phyloP scores from a whole-genome alignment of 441 rosid genomes.

The Pelargonium australe region DNA sequence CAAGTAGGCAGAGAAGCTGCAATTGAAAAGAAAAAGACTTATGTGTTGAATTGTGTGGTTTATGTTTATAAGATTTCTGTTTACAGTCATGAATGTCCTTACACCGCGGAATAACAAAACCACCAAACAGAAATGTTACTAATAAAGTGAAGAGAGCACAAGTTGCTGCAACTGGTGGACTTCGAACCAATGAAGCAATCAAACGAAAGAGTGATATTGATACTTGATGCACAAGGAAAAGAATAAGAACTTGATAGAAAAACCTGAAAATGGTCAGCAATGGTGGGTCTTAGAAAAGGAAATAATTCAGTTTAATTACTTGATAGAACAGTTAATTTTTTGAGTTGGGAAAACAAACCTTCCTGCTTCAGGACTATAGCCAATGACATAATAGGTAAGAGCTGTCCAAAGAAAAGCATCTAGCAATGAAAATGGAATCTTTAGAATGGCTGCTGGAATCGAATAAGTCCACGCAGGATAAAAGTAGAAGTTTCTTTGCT shows the following conservation, averaged over 20 bases:
- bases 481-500: constrained; percentile 66
- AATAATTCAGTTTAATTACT: neutral
- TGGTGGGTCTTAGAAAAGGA: neutral
- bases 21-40: neutral
- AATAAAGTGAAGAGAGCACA: constrained; percentile 56
- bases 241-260: constrained; percentile 52
- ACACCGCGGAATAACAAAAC: constrained; percentile 66
- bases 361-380: constrained; percentile 52
- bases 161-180: constrained; percentile 57
- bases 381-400: constrained; percentile 64
- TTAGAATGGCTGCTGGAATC: constrained; percentile 65
- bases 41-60: neutral
- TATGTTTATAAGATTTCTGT: neutral
- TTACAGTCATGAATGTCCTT: constrained; percentile 1
- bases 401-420: constrained; percentile 65
- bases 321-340: neutral
- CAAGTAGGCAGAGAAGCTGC: constrained; percentile 1
- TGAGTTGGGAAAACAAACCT: constrained; percentile 34
- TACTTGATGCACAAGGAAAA: constrained; percentile 52
- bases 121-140: constrained; percentile 46
- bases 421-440: constrained; percentile 51
- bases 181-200: constrained; percentile 55
- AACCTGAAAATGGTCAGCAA: constrained; percentile 37
- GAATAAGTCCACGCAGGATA: constrained; percentile 69
- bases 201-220: constrained; percentile 56